These are phyloP conservation scores for Leucaena leucocephala DNA, from an alignment of 306 rosid genomes.

Conservation along the genomic window DNA sequence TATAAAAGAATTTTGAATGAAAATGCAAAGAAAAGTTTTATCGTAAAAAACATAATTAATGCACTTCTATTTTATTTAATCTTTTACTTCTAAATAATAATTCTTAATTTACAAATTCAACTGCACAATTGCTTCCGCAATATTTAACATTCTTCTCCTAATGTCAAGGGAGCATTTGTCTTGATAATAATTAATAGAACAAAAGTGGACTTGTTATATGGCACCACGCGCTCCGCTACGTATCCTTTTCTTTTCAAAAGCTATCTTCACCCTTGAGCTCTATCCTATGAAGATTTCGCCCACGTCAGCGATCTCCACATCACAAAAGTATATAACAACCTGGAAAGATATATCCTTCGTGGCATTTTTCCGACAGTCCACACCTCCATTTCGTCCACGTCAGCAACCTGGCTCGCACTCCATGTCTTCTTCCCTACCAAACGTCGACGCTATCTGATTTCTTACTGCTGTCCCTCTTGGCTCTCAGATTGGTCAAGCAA, in stretches of 20 bases:
- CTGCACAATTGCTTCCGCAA: not conserved
- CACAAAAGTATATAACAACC: not conserved
- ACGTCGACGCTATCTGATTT: slow-evolving; percentile 7
- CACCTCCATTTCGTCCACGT: slow-evolving; percentile 49
- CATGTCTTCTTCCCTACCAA: slow-evolving; percentile 2
- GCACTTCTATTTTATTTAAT: not conserved
- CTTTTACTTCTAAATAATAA: too few relatives aligned
- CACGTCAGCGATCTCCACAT: slow-evolving; percentile 32
- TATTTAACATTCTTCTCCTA: not conserved
- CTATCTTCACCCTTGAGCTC: slow-evolving; percentile 21
- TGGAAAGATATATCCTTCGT: slow-evolving; percentile 53
- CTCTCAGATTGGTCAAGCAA: slow-evolving; percentile 31
- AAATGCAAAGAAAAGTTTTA: too few relatives aligned
- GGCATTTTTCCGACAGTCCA: slow-evolving; percentile 11
- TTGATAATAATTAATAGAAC: too few relatives aligned
- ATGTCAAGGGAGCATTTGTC: not conserved
- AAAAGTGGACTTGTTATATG: too few relatives aligned
- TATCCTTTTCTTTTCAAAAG: slow-evolving; percentile 4
- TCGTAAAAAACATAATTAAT: not conserved
- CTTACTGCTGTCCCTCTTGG: not conserved
- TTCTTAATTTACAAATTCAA: not conserved
- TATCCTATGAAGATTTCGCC: slow-evolving; percentile 51
- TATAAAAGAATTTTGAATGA: too few relatives aligned
- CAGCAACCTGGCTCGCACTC: not conserved
- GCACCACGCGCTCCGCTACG: slow-evolving; percentile 28